Evolutionary conservation across 2,329 filamentous ascomycete genomes (phyloP).

Genomic region (Calonectria ilicicola): DNA sequence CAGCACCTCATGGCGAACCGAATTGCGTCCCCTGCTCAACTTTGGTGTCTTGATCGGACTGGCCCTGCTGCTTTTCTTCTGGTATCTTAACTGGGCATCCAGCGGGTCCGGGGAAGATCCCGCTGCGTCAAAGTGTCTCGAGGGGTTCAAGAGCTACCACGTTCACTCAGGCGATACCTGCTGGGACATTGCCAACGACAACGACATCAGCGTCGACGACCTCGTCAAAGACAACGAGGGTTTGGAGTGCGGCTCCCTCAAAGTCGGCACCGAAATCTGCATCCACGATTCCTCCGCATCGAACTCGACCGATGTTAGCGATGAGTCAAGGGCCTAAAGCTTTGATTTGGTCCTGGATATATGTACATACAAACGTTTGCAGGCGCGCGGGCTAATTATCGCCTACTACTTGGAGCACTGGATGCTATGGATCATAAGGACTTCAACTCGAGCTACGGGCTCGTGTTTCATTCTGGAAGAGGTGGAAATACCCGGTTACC

Average conservation of each 20-base stretch:
- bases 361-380: slow-evolving; percentile 1
- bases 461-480: background rate
- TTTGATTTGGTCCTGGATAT: too few relatives aligned
- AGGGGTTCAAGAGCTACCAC: slow-evolving; percentile 50
- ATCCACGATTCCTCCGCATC: slow-evolving; percentile 48
- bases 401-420: slow-evolving; percentile 3
- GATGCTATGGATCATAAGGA: background rate
- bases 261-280: slow-evolving; percentile 58
- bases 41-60: slow-evolving; percentile 67
- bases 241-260: slow-evolving; percentile 61
- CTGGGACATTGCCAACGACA: slow-evolving; percentile 61
- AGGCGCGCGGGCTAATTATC: background rate
- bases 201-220: slow-evolving; percentile 57
- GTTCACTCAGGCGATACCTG: slow-evolving; percentile 63
- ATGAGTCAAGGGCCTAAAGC: slow-evolving; percentile 8
- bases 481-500: background rate
- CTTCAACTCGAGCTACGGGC: background rate
- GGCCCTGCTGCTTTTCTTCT: slow-evolving; percentile 62
- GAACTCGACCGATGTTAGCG: background rate
- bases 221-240: slow-evolving; percentile 58
- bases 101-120: slow-evolving; percentile 25
- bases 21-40: slow-evolving; percentile 68
- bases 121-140: slow-evolving; percentile 40
- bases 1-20: slow-evolving; percentile 61
- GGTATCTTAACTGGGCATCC: slow-evolving; percentile 55